Conservation (phyloP, 2,329 filamentous ascomycete genomes). For the Cladobotryum protrusum region DNA sequence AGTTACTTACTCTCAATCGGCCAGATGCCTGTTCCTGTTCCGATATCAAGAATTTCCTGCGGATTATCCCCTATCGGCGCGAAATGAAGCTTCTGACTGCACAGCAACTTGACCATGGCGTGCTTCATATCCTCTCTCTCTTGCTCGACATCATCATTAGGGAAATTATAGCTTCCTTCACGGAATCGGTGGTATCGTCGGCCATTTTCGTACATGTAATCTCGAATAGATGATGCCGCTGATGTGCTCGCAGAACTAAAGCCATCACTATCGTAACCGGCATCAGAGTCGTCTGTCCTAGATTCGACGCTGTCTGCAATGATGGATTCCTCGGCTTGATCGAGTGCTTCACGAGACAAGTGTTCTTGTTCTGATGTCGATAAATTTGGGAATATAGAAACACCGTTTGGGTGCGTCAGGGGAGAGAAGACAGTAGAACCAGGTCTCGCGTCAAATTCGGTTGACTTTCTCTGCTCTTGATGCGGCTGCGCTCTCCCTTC, state of each 20-base stretch:
- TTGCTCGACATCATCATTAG: constrained; percentile 55
- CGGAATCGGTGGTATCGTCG: constrained; percentile 51
- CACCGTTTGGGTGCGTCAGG: constrained; percentile 33
- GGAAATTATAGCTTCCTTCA: constrained; percentile 50
- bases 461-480: not conserved
- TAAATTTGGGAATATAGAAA: constrained; percentile 30
- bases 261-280: constrained; percentile 32
- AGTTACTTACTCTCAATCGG: constrained; percentile 45
- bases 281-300: constrained; percentile 23
- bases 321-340: constrained; percentile 31
- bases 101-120: constrained; percentile 43
- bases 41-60: constrained; percentile 50
- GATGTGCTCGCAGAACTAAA: constrained; percentile 33
- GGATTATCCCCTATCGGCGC: constrained; percentile 43
- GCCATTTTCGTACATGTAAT: constrained; percentile 53
- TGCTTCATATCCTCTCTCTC: constrained; percentile 54
- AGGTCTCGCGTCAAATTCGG: not conserved
- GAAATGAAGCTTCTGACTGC: constrained; percentile 43
- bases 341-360: constrained; percentile 30
- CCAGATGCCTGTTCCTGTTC: constrained; percentile 55
- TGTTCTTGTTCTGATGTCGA: constrained; percentile 29
- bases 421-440: constrained; percentile 21
- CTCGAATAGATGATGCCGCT: constrained; percentile 35
- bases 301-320: constrained; percentile 22
- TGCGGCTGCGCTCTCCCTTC: not conserved